These are phyloP conservation scores for Lablab purpureus DNA, from an alignment of 306 rosid species.

Conservation along the genomic window DNA sequence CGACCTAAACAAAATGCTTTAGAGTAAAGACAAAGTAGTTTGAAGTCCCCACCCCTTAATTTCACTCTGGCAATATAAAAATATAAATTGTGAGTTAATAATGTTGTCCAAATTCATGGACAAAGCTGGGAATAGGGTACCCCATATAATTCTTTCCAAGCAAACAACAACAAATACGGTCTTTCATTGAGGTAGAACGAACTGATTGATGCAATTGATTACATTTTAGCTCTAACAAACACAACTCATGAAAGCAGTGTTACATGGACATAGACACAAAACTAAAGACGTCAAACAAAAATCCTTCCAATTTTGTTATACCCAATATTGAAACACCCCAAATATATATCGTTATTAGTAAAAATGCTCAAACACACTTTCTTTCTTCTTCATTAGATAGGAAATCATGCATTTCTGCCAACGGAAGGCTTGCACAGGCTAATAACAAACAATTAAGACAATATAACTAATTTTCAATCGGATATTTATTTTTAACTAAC, in stretches of 20 bases:
- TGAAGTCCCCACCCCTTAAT: conserved; percentile 13
- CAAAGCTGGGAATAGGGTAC: conserved; percentile 38
- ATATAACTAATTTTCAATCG: no score
- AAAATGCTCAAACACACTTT: conserved; percentile 26
- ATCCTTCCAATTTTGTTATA: conserved; percentile 41
- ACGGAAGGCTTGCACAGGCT: not conserved
- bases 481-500: no score
- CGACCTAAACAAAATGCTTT: conserved; percentile 26
- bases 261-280: conserved; percentile 44
- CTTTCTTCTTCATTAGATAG: not conserved
- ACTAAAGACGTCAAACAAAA: conserved; percentile 59
- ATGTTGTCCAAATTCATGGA: conserved; percentile 40
- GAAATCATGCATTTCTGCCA: not conserved
- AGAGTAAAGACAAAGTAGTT: conserved; percentile 47
- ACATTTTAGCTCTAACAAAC: conserved; percentile 46
- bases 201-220: conserved; percentile 72
- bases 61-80: not conserved
- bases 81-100: conserved; percentile 28
- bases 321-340: conserved; percentile 19
- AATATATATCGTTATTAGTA: conserved; percentile 15
- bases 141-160: conserved; percentile 51
- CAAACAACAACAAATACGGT: conserved; percentile 53
- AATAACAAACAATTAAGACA: conserved; percentile 45
- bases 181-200: conserved; percentile 62
- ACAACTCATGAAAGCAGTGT: conserved; percentile 44